These are phyloP conservation scores for Blastocystis sp. DNA, from an alignment of 352 stramenopile genomes.

Conservation along the genomic window DNA sequence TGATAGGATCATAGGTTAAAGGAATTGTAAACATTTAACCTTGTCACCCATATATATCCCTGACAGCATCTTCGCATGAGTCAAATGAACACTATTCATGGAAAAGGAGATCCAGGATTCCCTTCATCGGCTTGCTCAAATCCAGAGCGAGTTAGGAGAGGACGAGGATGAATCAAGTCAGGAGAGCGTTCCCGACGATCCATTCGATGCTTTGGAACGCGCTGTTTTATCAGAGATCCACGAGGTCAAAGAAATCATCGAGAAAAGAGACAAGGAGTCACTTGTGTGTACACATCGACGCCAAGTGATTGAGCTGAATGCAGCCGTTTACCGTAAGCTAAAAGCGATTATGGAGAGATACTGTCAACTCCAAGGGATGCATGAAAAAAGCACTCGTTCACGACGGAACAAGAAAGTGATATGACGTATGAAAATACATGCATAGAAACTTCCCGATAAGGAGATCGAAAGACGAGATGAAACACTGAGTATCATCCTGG, in stretches of 20 bases:
- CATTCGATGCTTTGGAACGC: conserved; percentile 1
- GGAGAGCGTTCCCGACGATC: background rate
- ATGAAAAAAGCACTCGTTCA: background rate
- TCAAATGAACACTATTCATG: background rate
- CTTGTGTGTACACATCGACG: conserved; percentile 22
- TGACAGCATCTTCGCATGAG: too few relatives aligned
- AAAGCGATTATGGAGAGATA: background rate
- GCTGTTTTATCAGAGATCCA: conserved; percentile 14
- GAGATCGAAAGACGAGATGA: conserved; percentile 19
- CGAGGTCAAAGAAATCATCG: conserved; percentile 29
- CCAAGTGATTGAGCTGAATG: conserved; percentile 24
- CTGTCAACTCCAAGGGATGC: background rate
- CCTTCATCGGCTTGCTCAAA: background rate
- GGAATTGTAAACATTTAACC: too few relatives aligned
- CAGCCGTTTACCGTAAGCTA: background rate
- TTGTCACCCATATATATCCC: too few relatives aligned
- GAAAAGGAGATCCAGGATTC: conserved; percentile 25
- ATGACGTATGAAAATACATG: background rate
- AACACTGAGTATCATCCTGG: background rate
- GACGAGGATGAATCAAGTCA: background rate
- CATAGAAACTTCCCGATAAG: background rate
- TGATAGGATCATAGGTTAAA: too few relatives aligned
- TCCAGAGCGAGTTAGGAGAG: background rate
- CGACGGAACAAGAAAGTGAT: background rate
- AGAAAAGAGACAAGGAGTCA: conserved; percentile 17